Base-by-base conservation (phyloP, 495 filamentous ascomycete species). In the Trichodelitschia bisporula region DNA sequence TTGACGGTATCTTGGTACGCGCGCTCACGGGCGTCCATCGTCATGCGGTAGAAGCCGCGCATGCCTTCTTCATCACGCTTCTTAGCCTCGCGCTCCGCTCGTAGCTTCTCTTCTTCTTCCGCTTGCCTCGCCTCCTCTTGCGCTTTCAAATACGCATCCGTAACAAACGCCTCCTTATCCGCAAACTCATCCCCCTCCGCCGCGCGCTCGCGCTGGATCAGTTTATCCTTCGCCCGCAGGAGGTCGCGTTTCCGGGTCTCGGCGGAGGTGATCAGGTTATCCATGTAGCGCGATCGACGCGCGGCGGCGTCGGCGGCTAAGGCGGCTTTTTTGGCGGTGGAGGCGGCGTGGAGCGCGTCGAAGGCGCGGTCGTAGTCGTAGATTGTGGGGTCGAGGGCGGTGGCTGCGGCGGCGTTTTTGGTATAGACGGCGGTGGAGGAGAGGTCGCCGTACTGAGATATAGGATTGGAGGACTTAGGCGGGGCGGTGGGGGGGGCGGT, bases 141-240 rank as follows among this genome's bases (percentile, higher is more conserved):
- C 46, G 93, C 86, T 43, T 65, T 64, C 56, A 82, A 86, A 42
- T 97, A 97, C 26, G 86, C 84, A n/a, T 67, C 66, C 0, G 86
- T 97, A 18, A 95, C 86, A 41, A 97, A 97, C 45, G 74, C 82
- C 51, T 95, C 89, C 50, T 92, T 97, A 37, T 86, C 89, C 0
- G 66, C 74, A 44, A 78, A 93, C 50, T 83, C 79, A 10, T 92
- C 89, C 6, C 86, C 86, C 51, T 97, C 86, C 0, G 70, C 75
- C 39, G 84, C 89, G 20, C 86, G 67, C 48, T 97, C 89, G 27
- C 70, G 69, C 40, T 77, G 70, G 18, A 95, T 55, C 47, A 78
- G 58, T 44, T 79, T 77, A 48, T 97, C 86, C 38, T 79, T 72
- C 10, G 86, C 86, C 5, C 89, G 69, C 19, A 77, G 55, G 29